phyloP scores from a whole-genome alignment of 257 asterid genomes.

The Eucommia ulmoides region DNA sequence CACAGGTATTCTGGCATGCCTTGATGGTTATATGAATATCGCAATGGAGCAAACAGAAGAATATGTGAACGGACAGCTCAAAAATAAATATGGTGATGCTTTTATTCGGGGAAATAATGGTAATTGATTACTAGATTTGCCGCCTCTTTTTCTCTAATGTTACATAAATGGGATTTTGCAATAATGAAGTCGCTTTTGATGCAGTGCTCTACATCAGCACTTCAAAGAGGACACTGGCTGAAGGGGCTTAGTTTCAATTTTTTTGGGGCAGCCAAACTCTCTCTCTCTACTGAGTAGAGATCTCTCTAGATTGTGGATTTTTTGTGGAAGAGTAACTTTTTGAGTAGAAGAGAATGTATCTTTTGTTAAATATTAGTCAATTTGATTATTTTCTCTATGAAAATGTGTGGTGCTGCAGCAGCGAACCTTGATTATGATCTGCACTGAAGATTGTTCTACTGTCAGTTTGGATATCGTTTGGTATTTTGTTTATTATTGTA shows the following conservation, averaged over 20 bases:
- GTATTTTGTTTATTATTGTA: too few species aligned
- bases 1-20: slow-evolving; percentile 85
- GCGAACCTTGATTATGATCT: too few species aligned
- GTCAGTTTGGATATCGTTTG: too few species aligned
- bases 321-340: too few species aligned
- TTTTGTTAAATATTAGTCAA: too few species aligned
- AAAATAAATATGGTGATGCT: slow-evolving; percentile 94
- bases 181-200: slow-evolving; percentile 8
- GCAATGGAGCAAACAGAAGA: slow-evolving; percentile 99
- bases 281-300: too few species aligned
- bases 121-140: slow-evolving; percentile 13
- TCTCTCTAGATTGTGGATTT: too few species aligned
- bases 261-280: too few species aligned
- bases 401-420: too few species aligned
- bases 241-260: slow-evolving; percentile 89
- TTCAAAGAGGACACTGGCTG: slow-evolving; percentile 69
- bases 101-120: slow-evolving; percentile 96
- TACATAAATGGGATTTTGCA: not conserved
- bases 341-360: too few species aligned
- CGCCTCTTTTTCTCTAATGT: not conserved
- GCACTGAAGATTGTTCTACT: too few species aligned
- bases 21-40: slow-evolving; percentile 96
- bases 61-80: slow-evolving; percentile 92
- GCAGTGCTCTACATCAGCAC: slow-evolving; percentile 98
- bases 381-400: too few species aligned